Evolutionary conservation across 2,329 filamentous ascomycete species (phyloP).

Genomic region (Aspergillus luchuensis): DNA sequence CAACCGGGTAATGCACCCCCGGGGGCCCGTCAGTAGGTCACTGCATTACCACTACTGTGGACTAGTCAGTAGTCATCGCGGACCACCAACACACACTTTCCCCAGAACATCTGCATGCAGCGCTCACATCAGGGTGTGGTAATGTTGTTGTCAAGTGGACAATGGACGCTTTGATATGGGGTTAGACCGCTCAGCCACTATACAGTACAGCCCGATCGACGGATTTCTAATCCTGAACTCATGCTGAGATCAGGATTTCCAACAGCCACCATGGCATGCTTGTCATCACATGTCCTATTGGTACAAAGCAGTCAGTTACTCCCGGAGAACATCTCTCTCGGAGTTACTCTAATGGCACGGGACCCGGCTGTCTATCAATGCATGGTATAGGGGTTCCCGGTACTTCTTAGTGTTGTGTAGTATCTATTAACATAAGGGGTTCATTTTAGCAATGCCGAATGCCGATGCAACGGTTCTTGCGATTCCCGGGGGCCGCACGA

Average conservation of each 20-base stretch:
- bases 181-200: background rate
- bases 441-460: background rate
- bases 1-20: no score
- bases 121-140: constrained; percentile 4
- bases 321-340: background rate
- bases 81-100: background rate
- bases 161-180: background rate
- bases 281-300: no score
- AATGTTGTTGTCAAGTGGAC: background rate
- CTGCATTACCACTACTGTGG: background rate
- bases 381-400: background rate
- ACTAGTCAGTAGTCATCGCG: no score
- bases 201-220: background rate
- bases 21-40: background rate
- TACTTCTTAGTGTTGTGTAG: background rate
- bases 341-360: background rate
- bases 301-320: background rate
- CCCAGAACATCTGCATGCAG: constrained; percentile 4
- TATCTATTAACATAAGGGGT: background rate
- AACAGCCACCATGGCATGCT: background rate
- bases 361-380: background rate
- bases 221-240: background rate
- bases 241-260: background rate
- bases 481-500: background rate
- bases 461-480: background rate